Evolutionary conservation across 805 yeast species (phyloP).

Genomic region (Maudiozyma turicensis): DNA sequence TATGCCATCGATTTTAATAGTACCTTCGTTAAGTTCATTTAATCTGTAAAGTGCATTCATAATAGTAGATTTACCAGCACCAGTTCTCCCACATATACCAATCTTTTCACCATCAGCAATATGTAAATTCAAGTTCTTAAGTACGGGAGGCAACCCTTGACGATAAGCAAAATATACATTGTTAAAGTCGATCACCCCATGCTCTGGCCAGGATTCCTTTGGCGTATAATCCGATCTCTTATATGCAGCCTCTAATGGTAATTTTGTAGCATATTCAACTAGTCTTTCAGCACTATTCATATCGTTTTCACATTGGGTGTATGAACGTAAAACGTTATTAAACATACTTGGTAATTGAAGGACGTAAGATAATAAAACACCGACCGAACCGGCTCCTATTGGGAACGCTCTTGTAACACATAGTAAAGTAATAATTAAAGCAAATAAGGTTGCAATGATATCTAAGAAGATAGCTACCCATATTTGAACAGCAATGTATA

Average conservation of each 20-base stretch:
- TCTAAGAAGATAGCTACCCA: slow-evolving; percentile 53
- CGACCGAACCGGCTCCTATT: slow-evolving; percentile 50
- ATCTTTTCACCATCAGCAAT: slow-evolving; percentile 45
- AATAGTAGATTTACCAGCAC: slow-evolving; percentile 56
- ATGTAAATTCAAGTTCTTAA: slow-evolving; percentile 35
- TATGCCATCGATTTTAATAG: slow-evolving; percentile 53
- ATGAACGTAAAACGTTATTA: slow-evolving; percentile 42
- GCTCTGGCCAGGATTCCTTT: slow-evolving; percentile 41
- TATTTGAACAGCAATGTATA: slow-evolving; percentile 48
- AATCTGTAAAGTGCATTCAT: slow-evolving; percentile 53
- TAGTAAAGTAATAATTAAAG: slow-evolving; percentile 44
- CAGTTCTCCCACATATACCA: slow-evolving; percentile 58
- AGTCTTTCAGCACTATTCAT: slow-evolving; percentile 55
- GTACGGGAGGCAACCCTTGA: slow-evolving; percentile 41
- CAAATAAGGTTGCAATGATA: slow-evolving; percentile 38
- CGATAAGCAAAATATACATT: slow-evolving; percentile 43
- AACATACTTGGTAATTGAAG: slow-evolving; percentile 48
- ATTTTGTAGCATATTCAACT: slow-evolving; percentile 51
- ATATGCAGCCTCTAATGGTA: slow-evolving; percentile 65
- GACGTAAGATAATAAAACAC: slow-evolving; percentile 51
- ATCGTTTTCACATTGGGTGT: slow-evolving; percentile 48
- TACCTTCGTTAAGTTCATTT: slow-evolving; percentile 50
- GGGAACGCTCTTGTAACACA: slow-evolving; percentile 51
- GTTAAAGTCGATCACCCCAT: slow-evolving; percentile 41
- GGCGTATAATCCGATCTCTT: slow-evolving; percentile 36